Evolutionary conservation across 1,284 basidiomycete species (phyloP), one percentile per base, ranked within the genome.

Genomic region (Apiotrichum brassicae): DNA sequence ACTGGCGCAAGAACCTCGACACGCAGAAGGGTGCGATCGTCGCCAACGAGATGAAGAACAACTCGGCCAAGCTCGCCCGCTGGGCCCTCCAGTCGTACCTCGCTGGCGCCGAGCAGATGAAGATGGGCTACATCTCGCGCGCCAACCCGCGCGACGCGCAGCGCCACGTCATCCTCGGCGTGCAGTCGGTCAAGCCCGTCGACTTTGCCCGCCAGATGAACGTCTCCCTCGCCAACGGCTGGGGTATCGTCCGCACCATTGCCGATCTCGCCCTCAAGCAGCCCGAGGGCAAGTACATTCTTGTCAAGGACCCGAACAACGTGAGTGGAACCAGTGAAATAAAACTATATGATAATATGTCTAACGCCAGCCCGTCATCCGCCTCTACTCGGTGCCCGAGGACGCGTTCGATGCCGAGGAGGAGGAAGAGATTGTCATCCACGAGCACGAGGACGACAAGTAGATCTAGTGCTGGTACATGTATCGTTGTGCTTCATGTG

Each of bases 1-100:
- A 98, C 74, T 99, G 95, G 95, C 83, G 93, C 43, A 81, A 86
- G 43, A 95, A 95, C 75, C 78, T 99, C 45, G 95, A 99, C 75
- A 84, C 87, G 8, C 93, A 97, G 75, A 84, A 93, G 53, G 95
- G 95, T 65, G 95, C 95, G 3, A 94, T 99, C 38, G 91, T 98
- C 51, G 92, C 95, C 40, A 95, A 91, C 36, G 95, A 99, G 78
- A 97, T 98, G 95, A 98, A 98, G 80, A 99, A 98, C 77, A 99
- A 99, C 77, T 90, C 86, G 66, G 93, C 86, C 78, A 98, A 98
- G 76, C 81, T 99, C 44, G 93, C 94, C 18, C 87, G 94, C 68
- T 99, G 94, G 88, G 86, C 95, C 0, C 87, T 97, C 26, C 93
- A 97, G 77, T 89, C 87, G 68, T 81, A 97, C 48, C 78, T 99